phyloP scores from a whole-genome alignment of 331 rosid genomes.

The Rhamnella rubrinervis region DNA sequence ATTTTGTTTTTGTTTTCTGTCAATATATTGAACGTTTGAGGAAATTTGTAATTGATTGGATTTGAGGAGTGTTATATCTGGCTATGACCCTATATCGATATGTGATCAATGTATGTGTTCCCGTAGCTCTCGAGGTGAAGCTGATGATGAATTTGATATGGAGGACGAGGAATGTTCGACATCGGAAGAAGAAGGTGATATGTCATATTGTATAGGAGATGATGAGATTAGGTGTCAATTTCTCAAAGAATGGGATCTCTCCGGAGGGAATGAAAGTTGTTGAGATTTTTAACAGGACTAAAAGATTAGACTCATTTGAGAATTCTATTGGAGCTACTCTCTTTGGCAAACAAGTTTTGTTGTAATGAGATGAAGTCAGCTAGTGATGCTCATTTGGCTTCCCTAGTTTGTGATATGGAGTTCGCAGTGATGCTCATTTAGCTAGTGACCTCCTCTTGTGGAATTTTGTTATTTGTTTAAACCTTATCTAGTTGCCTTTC shows the following conservation, averaged over 20 bases:
- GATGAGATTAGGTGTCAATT: slow-evolving; percentile 73
- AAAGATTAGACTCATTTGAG: slow-evolving; percentile 41
- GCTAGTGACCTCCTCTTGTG: too few species aligned
- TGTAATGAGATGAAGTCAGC: slow-evolving; percentile 83
- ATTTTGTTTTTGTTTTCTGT: not conserved
- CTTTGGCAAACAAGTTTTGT: slow-evolving; percentile 69
- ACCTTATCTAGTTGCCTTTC: too few species aligned
- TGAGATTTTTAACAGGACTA: slow-evolving; percentile 69
- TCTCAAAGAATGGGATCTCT: slow-evolving; percentile 60
- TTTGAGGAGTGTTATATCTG: slow-evolving; percentile 22
- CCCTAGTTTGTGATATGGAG: slow-evolving; percentile 59
- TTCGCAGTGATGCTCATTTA: slow-evolving; percentile 52
- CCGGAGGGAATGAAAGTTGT: slow-evolving; percentile 61
- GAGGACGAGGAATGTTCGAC: slow-evolving; percentile 52
- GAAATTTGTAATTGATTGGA: not conserved
- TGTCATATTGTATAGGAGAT: slow-evolving; percentile 66
- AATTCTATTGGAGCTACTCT: slow-evolving; percentile 58
- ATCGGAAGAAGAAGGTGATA: slow-evolving; percentile 52
- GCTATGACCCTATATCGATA: slow-evolving; percentile 65
- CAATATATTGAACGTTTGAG: not conserved
- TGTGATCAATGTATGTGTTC: slow-evolving; percentile 56
- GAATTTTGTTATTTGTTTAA: too few species aligned
- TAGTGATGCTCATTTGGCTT: slow-evolving; percentile 69
- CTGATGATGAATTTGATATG: slow-evolving; percentile 5
- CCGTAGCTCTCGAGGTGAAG: slow-evolving; percentile 5